Conservation (phyloP, 2,329 filamentous ascomycete genomes). For the Daldinia sp. region DNA sequence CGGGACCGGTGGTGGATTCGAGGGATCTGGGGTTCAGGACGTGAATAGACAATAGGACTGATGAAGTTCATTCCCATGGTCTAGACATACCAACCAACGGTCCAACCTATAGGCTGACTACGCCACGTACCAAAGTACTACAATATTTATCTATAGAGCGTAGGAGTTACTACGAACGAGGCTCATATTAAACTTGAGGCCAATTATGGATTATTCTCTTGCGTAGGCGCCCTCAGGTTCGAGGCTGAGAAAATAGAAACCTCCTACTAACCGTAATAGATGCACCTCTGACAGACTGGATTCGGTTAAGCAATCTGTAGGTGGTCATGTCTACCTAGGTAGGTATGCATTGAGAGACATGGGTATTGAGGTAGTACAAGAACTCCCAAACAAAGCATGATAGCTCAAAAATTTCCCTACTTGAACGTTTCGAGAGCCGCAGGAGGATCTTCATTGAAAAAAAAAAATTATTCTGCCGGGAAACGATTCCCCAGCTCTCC, state of each 20-base stretch:
- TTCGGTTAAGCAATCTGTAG: constrained; percentile 5
- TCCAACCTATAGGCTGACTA: constrained; percentile 16
- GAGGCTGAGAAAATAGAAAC: constrained; percentile 1
- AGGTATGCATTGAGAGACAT: constrained; percentile 29
- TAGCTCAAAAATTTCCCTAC: constrained; percentile 8
- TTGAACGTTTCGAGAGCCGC: constrained; percentile 32
- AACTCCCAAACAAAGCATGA: constrained; percentile 12
- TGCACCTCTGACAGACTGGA: constrained; percentile 3
- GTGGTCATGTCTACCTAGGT: constrained; percentile 2
- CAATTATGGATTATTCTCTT: background rate
- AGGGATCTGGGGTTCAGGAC: constrained; percentile 15
- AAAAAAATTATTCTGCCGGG: constrained; percentile 18
- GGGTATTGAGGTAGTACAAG: constrained; percentile 25
- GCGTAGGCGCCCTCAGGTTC: background rate
- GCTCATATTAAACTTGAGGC: background rate
- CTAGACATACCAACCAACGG: background rate
- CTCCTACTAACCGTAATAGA: constrained; percentile 4
- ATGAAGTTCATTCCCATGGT: constrained; percentile 5
- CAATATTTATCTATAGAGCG: constrained; percentile 23
- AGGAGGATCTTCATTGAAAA: constrained; percentile 29
- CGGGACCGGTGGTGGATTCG: constrained; percentile 29
- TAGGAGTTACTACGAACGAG: constrained; percentile 12
- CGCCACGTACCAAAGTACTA: constrained; percentile 14
- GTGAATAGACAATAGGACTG: constrained; percentile 16
- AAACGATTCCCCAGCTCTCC: constrained; percentile 20